Evolutionary conservation across 2,329 filamentous ascomycete species (phyloP).

Genomic region (Fusarium cicatricum): DNA sequence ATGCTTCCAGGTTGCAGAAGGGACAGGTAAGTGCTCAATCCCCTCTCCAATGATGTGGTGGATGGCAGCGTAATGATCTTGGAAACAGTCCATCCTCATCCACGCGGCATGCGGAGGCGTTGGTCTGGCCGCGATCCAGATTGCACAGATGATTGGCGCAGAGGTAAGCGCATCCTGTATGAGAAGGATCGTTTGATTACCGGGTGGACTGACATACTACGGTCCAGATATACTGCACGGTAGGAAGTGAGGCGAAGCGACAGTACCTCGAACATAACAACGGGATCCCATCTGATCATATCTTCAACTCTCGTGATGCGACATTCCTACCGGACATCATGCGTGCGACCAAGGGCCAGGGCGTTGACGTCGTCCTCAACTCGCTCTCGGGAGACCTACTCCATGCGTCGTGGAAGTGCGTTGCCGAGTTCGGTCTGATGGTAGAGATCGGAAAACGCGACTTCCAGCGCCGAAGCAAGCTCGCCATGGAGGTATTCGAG

Average conservation of each 20-base stretch:
- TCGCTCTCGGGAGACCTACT: not conserved
- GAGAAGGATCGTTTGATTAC: too few species aligned
- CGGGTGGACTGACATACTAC: too few species aligned
- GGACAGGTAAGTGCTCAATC: too few species aligned
- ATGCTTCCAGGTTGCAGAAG: too few species aligned
- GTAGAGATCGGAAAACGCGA: slow-evolving; percentile 7
- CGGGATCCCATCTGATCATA: slow-evolving; percentile 6
- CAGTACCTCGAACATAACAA: not conserved
- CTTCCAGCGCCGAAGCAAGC: not conserved
- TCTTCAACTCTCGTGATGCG: slow-evolving; percentile 1
- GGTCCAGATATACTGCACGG: slow-evolving; percentile 8
- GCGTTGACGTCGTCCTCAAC: not conserved
- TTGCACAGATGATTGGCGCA: slow-evolving; percentile 2
- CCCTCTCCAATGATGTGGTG: too few species aligned
- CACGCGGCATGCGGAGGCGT: slow-evolving; percentile 45
- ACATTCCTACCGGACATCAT: not conserved
- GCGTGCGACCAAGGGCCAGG: slow-evolving; percentile 1
- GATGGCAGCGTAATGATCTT: too few species aligned
- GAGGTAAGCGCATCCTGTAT: too few species aligned
- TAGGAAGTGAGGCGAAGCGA: slow-evolving; percentile 2
- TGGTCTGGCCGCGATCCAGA: slow-evolving; percentile 44
- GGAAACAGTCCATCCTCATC: too few species aligned
- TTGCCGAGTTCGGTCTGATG: slow-evolving; percentile 12
- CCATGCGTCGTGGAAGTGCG: slow-evolving; percentile 3
- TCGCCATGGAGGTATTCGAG: slow-evolving; percentile 2